Conservation (phyloP, 306 rosid species). For the Fagus crenata region DNA sequence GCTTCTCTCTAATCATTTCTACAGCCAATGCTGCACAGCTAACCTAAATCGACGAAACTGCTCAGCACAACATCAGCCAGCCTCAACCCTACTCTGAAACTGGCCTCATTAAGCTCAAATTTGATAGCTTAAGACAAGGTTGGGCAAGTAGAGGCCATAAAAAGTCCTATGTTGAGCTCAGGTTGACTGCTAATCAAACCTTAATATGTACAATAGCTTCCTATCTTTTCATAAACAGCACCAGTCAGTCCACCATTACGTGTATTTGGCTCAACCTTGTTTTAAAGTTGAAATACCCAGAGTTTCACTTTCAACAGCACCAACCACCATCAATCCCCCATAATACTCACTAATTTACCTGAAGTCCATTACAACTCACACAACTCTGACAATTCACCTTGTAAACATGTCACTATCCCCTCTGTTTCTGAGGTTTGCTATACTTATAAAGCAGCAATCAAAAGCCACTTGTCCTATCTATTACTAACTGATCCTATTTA, state of each 20-base stretch:
- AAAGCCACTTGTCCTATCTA: conserved; percentile 4
- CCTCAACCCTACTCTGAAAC: background rate
- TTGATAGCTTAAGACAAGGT: background rate
- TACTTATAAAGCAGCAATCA: background rate
- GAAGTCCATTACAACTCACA: background rate
- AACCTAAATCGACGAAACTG: too few relatives aligned
- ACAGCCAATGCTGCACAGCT: too few relatives aligned
- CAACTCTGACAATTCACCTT: too few relatives aligned
- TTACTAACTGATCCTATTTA: conserved; percentile 6
- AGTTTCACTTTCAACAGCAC: background rate
- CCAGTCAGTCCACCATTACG: background rate
- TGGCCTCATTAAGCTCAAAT: background rate
- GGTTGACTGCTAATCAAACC: background rate
- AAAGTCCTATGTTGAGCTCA: background rate
- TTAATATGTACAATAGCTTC: background rate
- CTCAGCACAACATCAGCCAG: background rate
- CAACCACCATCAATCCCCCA: background rate
- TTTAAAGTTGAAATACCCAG: background rate
- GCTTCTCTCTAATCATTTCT: too few relatives aligned
- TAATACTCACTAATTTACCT: background rate
- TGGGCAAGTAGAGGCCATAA: background rate
- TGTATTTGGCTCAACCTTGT: background rate
- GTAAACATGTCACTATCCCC: background rate
- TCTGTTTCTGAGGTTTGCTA: background rate
- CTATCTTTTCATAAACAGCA: background rate